Evolutionary conservation across 345 rosid genomes (phyloP), one percentile per base, ranked within the genome.

Genomic region (Eucalyptus marginata): DNA sequence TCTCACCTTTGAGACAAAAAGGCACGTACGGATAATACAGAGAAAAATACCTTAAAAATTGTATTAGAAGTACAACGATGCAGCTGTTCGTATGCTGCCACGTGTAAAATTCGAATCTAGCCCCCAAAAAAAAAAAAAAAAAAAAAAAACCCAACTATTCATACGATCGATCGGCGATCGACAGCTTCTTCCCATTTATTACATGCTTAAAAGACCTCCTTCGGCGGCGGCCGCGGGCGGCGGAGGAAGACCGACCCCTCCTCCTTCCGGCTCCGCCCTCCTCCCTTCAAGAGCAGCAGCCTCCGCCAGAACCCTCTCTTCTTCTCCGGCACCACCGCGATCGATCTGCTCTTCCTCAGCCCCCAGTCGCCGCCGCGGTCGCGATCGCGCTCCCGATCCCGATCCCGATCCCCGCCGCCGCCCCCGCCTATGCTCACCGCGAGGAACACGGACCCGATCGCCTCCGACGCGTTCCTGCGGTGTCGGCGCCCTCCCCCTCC

Each of bases 311-410:
- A 96, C 59, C 98, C 97, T 52, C 87, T 90, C 71, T 89, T 93
- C 93, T 71, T 92, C 76, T 91, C 93, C 1, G 95, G 90, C 87
- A 86, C 93, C 50, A 90, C 90, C 89, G 95, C 96, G 89, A 95
- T 86, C 81, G 99, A 97, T 91, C 96, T 93, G 86, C 99, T 96
- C 93, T 97, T 97, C 96, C 91, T 96, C 90, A 97, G 88, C 33
- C 94, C 95, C 79, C 79, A 58, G 54, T 64, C 79, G 36, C 49
- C 71, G 24, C 86, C 88, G 86, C 68, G 49, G 49, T 51, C 49
- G 64, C 56, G 22, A 56, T 56, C 29, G 68, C 71, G 14, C 1
- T n/a, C 79, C 22, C 12, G 13, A 2, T 56, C 62, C 29, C 86
- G 4, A 92, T 93, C 90, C 87, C 68, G 49, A 33, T 44, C 50